These are phyloP conservation scores for Moesziomyces aphidis DNA, from an alignment of 1,284 basidiomycete genomes.

Conservation along the genomic window DNA sequence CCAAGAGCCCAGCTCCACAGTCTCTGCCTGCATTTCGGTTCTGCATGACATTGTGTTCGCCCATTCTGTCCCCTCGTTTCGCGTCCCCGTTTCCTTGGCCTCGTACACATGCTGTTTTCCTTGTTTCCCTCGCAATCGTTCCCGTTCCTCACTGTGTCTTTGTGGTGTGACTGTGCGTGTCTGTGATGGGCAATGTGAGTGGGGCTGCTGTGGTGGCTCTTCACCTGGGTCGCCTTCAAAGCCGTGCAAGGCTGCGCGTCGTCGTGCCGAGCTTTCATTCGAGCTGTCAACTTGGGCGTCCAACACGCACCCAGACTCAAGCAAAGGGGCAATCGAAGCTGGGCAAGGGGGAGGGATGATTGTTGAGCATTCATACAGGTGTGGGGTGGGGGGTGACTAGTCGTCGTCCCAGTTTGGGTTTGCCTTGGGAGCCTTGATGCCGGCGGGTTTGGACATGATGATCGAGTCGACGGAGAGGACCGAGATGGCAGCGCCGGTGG, in stretches of 20 bases:
- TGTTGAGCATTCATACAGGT: background rate
- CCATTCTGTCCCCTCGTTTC: background rate
- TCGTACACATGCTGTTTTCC: background rate
- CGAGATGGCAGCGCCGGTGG: slow-evolving; percentile 91
- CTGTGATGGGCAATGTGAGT: no score
- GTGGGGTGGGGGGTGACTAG: slow-evolving; percentile 12
- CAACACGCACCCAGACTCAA: no score
- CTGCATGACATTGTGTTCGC: slow-evolving; percentile 39
- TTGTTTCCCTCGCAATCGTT: slow-evolving; percentile 13
- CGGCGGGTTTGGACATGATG: slow-evolving; percentile 77
- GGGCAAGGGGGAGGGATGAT: background rate
- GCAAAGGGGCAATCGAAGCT: no score
- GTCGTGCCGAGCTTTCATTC: no score
- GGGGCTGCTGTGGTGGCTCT: no score
- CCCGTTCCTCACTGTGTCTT: background rate
- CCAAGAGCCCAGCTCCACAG: slow-evolving; percentile 31
- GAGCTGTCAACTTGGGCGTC: no score
- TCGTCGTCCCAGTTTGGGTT: slow-evolving; percentile 68
- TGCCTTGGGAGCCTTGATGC: slow-evolving; percentile 66
- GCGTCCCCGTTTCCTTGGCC: background rate
- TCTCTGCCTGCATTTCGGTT: slow-evolving; percentile 18
- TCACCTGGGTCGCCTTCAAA: no score
- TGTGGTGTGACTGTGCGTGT: no score
- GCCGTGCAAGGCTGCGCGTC: no score
- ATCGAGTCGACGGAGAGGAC: slow-evolving; percentile 97